Base-by-base conservation (phyloP, 2,329 filamentous ascomycete species). In the Colletotrichum simmondsii region DNA sequence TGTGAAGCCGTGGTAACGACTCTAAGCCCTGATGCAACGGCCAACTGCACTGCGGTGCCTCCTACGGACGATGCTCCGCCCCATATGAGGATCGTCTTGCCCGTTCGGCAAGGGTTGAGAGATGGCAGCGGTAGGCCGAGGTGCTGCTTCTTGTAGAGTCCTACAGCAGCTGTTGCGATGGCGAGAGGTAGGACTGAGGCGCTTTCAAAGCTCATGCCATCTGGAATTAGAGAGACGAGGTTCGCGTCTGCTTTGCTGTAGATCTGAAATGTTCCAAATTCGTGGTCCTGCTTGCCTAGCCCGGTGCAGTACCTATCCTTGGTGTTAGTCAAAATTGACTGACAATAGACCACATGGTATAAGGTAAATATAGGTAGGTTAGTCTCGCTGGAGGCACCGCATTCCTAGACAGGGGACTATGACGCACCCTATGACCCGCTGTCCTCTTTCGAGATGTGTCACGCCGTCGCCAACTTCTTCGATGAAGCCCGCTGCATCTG, bases 21-120 rank as follows among this genome's bases (percentile, higher is more conserved):
- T 19, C 83, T 78, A 67, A 85, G 85, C 0, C 86, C 87, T 0
- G 84, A 81, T 0, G 82, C 82, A 1, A 79, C 78, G 2, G 83
- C 81, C 1, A 88, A 78, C 72, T 88, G 87, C 11, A 88, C 82
- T 0, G 83, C 84, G 37, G 82, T 83, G 46, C 82, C 81, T 2
- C 87, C 86, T 0, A 86, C 84, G 8, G 80, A 81, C 0, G 85
- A 84, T 3, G 85, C 83, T 0, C 87, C 88, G n/a, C 87, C 88
- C 85, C 87, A 89, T 42, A 82, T 71, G 0, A 72, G 52, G 19
- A 72, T 2, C 6, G 65, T 59, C 14, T 22, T 85, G 7, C 61
- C 61, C 0, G 68, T 71, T 2, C 71, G 30, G 8, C 74, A 28
- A 4, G 71, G 26, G 0, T 57, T 62, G 1, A 68, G 58, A 2